Percentiles rank a stretch among this genome's conserved stretches.
These are phyloP conservation scores for Alternaria conjuncta DNA, from an alignment of 2,329 filamentous ascomycete genomes.

Conservation along the genomic window DNA sequence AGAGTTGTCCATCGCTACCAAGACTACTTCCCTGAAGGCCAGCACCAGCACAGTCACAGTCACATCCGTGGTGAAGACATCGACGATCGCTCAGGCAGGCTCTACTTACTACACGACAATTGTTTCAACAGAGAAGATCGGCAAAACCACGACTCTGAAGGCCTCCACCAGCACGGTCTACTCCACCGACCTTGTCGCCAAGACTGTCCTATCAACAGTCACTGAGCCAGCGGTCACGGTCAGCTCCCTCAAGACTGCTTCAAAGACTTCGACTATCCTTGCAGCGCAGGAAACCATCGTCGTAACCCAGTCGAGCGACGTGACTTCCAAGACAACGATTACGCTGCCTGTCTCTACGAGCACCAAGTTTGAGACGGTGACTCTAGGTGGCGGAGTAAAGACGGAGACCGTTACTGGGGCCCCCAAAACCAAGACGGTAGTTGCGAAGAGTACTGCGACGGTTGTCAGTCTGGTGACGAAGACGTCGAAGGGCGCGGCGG, in stretches of 20 bases:
- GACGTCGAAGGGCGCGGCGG: conserved; percentile 21
- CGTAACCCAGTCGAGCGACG: conserved; percentile 9
- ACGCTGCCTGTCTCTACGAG: conserved; percentile 27
- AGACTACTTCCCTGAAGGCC: conserved; percentile 17
- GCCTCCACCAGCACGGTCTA: conserved; percentile 19
- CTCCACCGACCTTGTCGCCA: conserved; percentile 15
- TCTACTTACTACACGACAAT: conserved; percentile 24
- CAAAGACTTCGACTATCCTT: conserved; percentile 14
- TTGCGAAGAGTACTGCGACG: conserved; percentile 16
- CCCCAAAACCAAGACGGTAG: conserved; percentile 17
- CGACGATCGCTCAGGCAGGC: conserved; percentile 32
- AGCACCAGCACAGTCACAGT: conserved; percentile 26
- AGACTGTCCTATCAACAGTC: conserved; percentile 18
- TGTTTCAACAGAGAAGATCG: conserved; percentile 18
- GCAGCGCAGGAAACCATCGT: conserved; percentile 16
- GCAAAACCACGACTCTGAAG: conserved; percentile 28
- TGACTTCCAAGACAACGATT: conserved; percentile 23
- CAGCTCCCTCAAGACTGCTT: conserved; percentile 22
- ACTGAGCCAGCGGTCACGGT: conserved; percentile 25
- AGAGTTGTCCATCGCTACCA: conserved; percentile 11
- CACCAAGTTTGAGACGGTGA: conserved; percentile 19
- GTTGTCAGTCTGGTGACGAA: conserved; percentile 15
- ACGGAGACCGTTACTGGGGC: conserved; percentile 20
- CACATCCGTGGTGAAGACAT: conserved; percentile 26
- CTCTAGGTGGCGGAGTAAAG: conserved; percentile 11